Percentiles rank a stretch among this genome's conserved stretches.
Evolutionary conservation across 2,329 filamentous ascomycete species (phyloP).

Genomic region (Curvularia eragrostidis): DNA sequence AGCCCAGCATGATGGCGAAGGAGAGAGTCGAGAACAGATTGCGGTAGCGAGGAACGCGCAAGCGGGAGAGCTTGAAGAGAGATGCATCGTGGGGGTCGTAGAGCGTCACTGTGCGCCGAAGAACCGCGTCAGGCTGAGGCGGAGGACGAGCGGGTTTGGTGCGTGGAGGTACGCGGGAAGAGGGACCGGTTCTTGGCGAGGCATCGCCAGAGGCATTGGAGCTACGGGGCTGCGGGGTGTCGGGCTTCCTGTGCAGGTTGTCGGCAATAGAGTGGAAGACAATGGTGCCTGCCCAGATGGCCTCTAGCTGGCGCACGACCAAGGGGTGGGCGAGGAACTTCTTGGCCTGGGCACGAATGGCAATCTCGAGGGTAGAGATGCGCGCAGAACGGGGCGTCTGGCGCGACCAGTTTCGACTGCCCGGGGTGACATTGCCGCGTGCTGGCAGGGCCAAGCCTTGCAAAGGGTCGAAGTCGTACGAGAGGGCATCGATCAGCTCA

Average conservation of each 20-base stretch:
- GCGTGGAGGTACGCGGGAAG: slow-evolving; percentile 34
- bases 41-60: slow-evolving; percentile 89
- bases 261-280: slow-evolving; percentile 92
- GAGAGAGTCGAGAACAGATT: slow-evolving; percentile 90
- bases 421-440: slow-evolving; percentile 37
- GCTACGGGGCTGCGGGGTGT: slow-evolving; percentile 36
- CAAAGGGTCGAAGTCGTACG: slow-evolving; percentile 92
- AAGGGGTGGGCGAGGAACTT: slow-evolving; percentile 90
- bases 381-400: slow-evolving; percentile 65
- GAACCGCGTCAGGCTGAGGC: slow-evolving; percentile 46
- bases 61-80: slow-evolving; percentile 85
- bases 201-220: slow-evolving; percentile 32
- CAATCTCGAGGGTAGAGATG: slow-evolving; percentile 89
- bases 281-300: slow-evolving; percentile 95
- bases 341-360: slow-evolving; percentile 91
- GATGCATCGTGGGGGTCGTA: slow-evolving; percentile 93
- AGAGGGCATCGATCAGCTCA: slow-evolving; percentile 91
- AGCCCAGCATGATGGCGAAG: slow-evolving; percentile 79
- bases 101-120: slow-evolving; percentile 78
- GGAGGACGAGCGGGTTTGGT: slow-evolving; percentile 35
- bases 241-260: slow-evolving; percentile 72
- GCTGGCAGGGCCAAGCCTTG: slow-evolving; percentile 72
- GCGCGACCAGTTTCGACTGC: slow-evolving; percentile 33
- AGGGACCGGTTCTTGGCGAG: slow-evolving; percentile 43
- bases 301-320: slow-evolving; percentile 93